Evolutionary conservation across 345 rosid species (phyloP).

Genomic region (Streptanthus diversifolius): DNA sequence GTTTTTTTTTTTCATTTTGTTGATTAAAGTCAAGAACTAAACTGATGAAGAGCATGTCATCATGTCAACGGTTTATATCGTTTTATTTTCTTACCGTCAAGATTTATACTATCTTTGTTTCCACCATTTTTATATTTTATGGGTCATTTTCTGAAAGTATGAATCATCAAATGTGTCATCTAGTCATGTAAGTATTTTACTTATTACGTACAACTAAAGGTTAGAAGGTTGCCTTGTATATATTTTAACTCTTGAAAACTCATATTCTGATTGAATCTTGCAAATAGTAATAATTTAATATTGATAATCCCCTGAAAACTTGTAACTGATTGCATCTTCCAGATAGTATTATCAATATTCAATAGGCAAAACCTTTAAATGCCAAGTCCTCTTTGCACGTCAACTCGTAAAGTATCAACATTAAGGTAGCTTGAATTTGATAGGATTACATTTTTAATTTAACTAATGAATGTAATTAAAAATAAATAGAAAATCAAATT

Average conservation of each 20-base stretch:
- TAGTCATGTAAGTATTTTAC: not conserved
- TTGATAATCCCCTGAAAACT: not conserved
- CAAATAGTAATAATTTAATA: not conserved
- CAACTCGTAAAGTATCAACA: constrained; percentile 17
- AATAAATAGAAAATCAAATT: not conserved
- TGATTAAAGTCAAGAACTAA: not conserved
- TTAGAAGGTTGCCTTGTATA: not conserved
- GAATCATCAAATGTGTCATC: constrained; percentile 8
- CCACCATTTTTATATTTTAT: not conserved
- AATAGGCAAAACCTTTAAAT: not conserved
- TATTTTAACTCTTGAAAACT: not conserved
- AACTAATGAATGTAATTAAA: not conserved
- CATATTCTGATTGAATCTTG: not conserved
- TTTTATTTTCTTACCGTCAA: not conserved
- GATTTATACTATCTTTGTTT: not conserved
- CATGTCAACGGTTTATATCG: not conserved
- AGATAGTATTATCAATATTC: not conserved
- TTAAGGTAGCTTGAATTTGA: constrained; percentile 14
- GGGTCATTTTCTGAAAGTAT: not conserved
- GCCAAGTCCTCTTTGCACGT: not conserved
- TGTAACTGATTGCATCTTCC: not conserved
- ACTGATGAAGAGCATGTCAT: not conserved
- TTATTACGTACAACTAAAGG: not conserved
- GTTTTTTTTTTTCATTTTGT: not conserved
- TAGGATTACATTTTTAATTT: not conserved